Percentiles rank a stretch among this genome's conserved stretches.
Evolutionary conservation across 208 protist species (phyloP).

Genomic region (Strigomonas culicis): DNA sequence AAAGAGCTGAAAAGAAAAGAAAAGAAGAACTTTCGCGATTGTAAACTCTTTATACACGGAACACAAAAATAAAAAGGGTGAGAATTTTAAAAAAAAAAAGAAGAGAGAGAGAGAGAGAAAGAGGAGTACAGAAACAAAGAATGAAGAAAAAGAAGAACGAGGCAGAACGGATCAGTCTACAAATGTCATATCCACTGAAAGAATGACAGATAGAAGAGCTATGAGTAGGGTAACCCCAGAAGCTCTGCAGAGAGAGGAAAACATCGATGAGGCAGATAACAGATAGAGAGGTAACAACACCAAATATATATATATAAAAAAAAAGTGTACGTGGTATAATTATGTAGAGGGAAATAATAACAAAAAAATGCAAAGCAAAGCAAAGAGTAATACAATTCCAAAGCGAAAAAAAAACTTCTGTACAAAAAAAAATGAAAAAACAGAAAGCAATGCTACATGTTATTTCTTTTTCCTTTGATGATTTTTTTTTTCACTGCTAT

Average conservation of each 20-base stretch:
- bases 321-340: background rate
- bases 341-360: slow-evolving; percentile 1
- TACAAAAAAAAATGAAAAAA: slow-evolving; percentile 3
- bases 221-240: no score
- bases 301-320: slow-evolving; percentile 7
- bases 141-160: background rate
- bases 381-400: background rate
- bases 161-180: background rate
- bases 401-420: slow-evolving; percentile 1
- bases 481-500: slow-evolving; percentile 5
- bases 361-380: slow-evolving; percentile 2
- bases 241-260: no score
- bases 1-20: slow-evolving; percentile 2
- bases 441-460: background rate
- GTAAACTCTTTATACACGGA: no score
- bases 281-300: no score
- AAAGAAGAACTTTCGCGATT: no score
- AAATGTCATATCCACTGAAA: no score
- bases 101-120: no score
- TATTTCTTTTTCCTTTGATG: slow-evolving; percentile 1
- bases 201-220: no score
- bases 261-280: no score
- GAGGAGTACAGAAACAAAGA: slow-evolving; percentile 1
- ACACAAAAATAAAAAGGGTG: no score
- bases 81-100: no score